phyloP scores from a whole-genome alignment of 805 yeast species.

The Kregervanrija pseudodelftensis region DNA sequence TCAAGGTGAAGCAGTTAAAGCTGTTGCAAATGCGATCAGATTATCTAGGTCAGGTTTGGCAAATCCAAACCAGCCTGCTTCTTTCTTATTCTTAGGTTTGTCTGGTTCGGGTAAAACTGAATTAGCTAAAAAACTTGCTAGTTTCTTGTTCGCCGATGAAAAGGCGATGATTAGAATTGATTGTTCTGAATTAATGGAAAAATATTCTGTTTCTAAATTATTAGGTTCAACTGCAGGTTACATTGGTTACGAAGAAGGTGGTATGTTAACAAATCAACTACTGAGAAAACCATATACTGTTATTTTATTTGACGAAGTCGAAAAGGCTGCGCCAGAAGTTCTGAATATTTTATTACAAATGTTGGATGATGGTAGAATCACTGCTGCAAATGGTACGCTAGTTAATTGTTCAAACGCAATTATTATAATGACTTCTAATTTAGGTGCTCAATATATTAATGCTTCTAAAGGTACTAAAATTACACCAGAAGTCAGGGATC shows the following conservation, averaged over 20 bases:
- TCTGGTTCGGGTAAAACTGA: slow-evolving; percentile 99
- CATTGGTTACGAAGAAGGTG: slow-evolving; percentile 97
- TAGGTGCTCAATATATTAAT: slow-evolving; percentile 88
- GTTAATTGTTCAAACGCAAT: slow-evolving; percentile 90
- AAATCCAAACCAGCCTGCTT: slow-evolving; percentile 94
- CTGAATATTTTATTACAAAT: slow-evolving; percentile 85
- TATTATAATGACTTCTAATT: slow-evolving; percentile 92
- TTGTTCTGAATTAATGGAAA: slow-evolving; percentile 93
- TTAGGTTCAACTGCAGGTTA: slow-evolving; percentile 97
- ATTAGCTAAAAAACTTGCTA: slow-evolving; percentile 93
- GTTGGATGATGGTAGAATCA: slow-evolving; percentile 93
- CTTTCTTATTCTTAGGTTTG: slow-evolving; percentile 88
- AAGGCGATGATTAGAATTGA: slow-evolving; percentile 96
- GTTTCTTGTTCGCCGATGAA: slow-evolving; percentile 92
- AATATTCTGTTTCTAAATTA: slow-evolving; percentile 90
- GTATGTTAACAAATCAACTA: slow-evolving; percentile 87
- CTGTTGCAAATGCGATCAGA: slow-evolving; percentile 92
- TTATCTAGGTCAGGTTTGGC: slow-evolving; percentile 90
- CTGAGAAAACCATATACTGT: slow-evolving; percentile 92
- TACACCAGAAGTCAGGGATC: slow-evolving; percentile 59
- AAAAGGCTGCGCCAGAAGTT: slow-evolving; percentile 98
- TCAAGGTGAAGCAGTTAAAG: slow-evolving; percentile 91
- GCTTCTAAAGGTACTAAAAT: slow-evolving; percentile 55
- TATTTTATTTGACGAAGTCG: slow-evolving; percentile 94
- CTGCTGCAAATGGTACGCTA: slow-evolving; percentile 89